These are phyloP conservation scores for Ascochyta pisi DNA, from an alignment of 2,329 filamentous ascomycete genomes.

Conservation along the genomic window DNA sequence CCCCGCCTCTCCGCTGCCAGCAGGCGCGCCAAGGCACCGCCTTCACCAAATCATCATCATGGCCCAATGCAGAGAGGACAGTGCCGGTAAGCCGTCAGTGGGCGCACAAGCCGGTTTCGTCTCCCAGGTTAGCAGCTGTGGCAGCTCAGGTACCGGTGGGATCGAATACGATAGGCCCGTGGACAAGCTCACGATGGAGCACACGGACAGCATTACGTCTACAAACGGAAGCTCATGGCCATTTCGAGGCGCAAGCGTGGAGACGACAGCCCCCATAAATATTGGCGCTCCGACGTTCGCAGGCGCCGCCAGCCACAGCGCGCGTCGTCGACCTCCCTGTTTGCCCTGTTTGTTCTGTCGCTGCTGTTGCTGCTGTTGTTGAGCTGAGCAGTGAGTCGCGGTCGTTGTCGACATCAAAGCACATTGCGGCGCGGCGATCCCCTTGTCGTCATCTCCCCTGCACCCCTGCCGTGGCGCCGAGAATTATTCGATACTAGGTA, in stretches of 20 bases:
- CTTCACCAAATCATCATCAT: conserved; percentile 26
- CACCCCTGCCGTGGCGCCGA: conserved; percentile 17
- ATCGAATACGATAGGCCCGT: conserved; percentile 26
- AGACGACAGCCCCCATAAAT: conserved; percentile 11
- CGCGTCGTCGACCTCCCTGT: conserved; percentile 7
- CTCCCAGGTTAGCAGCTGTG: conserved; percentile 19
- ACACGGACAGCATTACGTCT: conserved; percentile 21
- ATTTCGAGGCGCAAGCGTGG: conserved; percentile 12
- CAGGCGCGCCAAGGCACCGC: conserved; percentile 29
- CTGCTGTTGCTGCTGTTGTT: not conserved
- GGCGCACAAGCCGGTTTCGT: conserved; percentile 25
- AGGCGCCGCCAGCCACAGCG: conserved; percentile 17
- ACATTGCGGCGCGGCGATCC: conserved; percentile 16
- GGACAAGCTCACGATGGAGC: conserved; percentile 23
- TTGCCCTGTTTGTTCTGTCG: not conserved
- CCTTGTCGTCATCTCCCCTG: conserved; percentile 18
- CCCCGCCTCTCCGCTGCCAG: conserved; percentile 17
- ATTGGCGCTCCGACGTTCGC: conserved; percentile 15
- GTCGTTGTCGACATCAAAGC: conserved; percentile 7
- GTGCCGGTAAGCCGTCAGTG: conserved; percentile 26
- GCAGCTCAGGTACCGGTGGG: conserved; percentile 21
- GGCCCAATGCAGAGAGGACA: conserved; percentile 17
- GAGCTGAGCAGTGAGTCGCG: not conserved
- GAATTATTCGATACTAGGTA: conserved; percentile 9
- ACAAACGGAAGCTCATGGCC: conserved; percentile 21